phyloP scores from a whole-genome alignment of 371 early-diverging fungal species.

The Edhazardia aedis region DNA sequence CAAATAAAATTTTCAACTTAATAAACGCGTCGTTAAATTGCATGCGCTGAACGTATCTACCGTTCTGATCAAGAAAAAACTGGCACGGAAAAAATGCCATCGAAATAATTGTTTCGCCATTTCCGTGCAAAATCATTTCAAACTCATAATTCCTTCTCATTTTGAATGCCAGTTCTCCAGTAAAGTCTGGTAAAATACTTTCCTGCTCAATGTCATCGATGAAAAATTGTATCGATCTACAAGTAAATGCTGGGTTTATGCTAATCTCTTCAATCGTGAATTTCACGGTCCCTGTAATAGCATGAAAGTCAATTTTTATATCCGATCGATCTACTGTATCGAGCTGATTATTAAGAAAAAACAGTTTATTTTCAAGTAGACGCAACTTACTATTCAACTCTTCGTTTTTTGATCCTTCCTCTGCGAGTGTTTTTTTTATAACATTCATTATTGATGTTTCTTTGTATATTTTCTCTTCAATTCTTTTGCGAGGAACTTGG shows the following conservation, averaged over 20 bases:
- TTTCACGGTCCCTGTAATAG: constrained; percentile 1
- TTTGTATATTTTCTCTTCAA: no score
- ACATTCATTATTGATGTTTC: no score
- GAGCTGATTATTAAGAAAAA: constrained; percentile 16
- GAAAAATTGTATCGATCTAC: constrained; percentile 4
- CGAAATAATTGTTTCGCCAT: constrained; percentile 13
- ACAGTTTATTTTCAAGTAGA: constrained; percentile 15
- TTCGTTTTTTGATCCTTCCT: no score
- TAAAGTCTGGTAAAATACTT: neutral
- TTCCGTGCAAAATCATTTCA: constrained; percentile 11
- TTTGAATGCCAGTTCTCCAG: neutral
- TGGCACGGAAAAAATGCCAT: constrained; percentile 31
- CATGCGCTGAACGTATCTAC: constrained; percentile 7
- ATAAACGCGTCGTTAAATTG: constrained; percentile 20
- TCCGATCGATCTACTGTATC: constrained; percentile 1
- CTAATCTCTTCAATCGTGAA: neutral
- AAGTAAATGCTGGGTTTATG: constrained; percentile 12
- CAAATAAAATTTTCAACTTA: constrained; percentile 8
- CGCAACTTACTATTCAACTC: constrained; percentile 5
- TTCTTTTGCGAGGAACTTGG: no score
- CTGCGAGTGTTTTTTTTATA: no score
- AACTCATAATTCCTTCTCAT: constrained; percentile 3
- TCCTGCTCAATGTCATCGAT: constrained; percentile 4
- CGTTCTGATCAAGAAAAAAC: constrained; percentile 19
- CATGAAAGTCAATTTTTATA: neutral